Base-by-base conservation (phyloP, 2,329 filamentous ascomycete genomes). In the Mollisia scopiformis region DNA sequence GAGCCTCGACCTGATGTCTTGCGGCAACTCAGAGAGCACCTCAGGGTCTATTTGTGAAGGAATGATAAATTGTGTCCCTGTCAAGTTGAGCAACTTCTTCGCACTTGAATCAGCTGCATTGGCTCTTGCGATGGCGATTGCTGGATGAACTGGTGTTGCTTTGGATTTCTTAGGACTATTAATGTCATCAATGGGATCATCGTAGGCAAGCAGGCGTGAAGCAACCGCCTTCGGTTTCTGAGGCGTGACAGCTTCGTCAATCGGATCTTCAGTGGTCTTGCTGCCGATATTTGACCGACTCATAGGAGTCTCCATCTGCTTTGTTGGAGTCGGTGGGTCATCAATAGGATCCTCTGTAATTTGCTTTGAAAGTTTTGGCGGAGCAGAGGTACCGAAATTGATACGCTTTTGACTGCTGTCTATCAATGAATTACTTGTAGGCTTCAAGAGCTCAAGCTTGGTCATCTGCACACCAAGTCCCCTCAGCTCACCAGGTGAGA, bases 401-500 rank as follows among this genome's bases (percentile, higher is more conserved):
- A 98, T 80, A 52, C 85, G 88, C 65, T 84, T 88, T 74, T 98
- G 94, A 69, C 92, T 96, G 62, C 90, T 86, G 56, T 93, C 88
- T 1, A 81, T 75, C 2, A 80, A 78, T 1, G 78, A 83, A n/a
- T 82, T 78, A 0, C 75, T 70, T 2, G 80, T 78, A 16, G 77
- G 71, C 70, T 91, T 96, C 69, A 95, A 78, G 0, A 90, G 87
- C 68, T 97, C 93, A 3, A 99, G 82, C 74, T 93, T 97, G 14
- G 93, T 95, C 87, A 98, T 90, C 73, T 97, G 94, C 1, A 98
- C 85, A 0, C 95, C 95, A 10, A 99, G 80, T 0, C 95, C 95
- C 70, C 95, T 86, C n/a, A 99, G 81, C 73, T 99, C 95, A 10
- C 94, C 95, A 0, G 95, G 92, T 2, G 90, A 91, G 69, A 98